A percentile compares a stretch with the other conserved stretches of the same genome.
These are phyloP conservation scores for Neostapfia colusana DNA, from an alignment of 176 grass and related monocot genomes.

Conservation along the genomic window DNA sequence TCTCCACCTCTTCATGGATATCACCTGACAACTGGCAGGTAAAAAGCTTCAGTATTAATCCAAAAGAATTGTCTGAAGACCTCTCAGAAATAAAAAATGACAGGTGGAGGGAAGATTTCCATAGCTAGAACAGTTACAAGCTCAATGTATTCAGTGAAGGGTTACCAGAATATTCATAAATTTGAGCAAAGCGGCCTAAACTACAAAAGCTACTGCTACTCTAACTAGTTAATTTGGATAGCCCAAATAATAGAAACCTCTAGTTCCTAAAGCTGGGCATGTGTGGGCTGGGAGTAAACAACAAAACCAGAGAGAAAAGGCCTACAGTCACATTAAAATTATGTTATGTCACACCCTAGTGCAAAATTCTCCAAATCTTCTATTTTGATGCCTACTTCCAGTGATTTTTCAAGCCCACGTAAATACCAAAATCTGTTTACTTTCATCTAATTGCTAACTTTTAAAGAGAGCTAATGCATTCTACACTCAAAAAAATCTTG, in stretches of 20 bases:
- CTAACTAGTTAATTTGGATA: background rate
- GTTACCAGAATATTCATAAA: background rate
- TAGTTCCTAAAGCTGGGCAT: background rate
- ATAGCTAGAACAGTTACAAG: background rate
- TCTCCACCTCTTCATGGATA: conserved; percentile 91
- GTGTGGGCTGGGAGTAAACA: background rate
- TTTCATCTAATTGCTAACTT: too few relatives aligned
- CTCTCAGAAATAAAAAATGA: background rate
- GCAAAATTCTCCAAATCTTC: background rate
- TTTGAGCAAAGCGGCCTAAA: conserved; percentile 16
- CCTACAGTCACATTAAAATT: background rate
- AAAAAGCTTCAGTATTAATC: conserved; percentile 27
- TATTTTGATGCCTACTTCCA: background rate
- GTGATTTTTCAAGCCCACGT: background rate
- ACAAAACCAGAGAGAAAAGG: background rate
- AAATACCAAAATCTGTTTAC: background rate
- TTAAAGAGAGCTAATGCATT: too few relatives aligned
- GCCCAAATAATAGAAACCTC: background rate
- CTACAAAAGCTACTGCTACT: background rate
- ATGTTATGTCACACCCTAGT: background rate
- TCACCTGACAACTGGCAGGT: conserved; percentile 76
- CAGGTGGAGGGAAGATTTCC: background rate
- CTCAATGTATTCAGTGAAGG: background rate
- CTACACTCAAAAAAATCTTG: background rate
- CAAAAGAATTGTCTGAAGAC: background rate